Evolutionary conservation across 192 early-diverging fungal species (phyloP), one percentile per base, ranked within the genome.

Genomic region (Coemansia sp.): DNA sequence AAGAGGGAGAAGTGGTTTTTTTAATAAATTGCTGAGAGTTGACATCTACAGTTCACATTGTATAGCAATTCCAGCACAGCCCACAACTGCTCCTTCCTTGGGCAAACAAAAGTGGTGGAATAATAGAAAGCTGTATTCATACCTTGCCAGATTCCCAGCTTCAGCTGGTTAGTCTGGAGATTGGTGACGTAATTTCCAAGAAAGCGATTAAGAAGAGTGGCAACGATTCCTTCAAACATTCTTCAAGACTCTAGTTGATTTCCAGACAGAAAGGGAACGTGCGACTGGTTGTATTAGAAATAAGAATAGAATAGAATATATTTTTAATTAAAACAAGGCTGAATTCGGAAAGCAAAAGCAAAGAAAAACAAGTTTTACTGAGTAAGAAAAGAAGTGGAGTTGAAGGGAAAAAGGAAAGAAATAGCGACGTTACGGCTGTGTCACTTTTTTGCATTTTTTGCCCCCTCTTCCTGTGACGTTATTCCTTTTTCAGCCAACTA

Each of bases 121-220:
- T 26, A 1, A 64, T 13, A 8, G n/a, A 40, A 9, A 44, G 42
- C 5, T n/a, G 63, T 72, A 26, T 26, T 26, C 43, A n/a, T 90
- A 93, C 94, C 95, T 69, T 89, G 88, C 97, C 95, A 99, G 56
- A 99, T 93, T 39, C 91, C 95, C 61, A 99, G 89, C 65, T 93
- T 93, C 64, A 99, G 89, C 87, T 99, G 95, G 57, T 89, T 92
- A 38, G 92, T 92, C 69, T 97, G 94, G 23, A 99, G 86, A 80
- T 98, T 96, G 41, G 90, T 89, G 48, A 97, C 94, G 88, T 97
- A 97, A 70, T 95, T 94, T 48, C 96, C 96, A 40, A 98, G 89
- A 69, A 98, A 87, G 57, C 88, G 84, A 69, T 93, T 93, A 60
- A 93, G 84, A 23, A 93, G 76, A 56, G 83, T 91, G 16, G 90